Evolutionary conservation across 2,329 filamentous ascomycete genomes (phyloP).

Genomic region (Leptographium flavum): DNA sequence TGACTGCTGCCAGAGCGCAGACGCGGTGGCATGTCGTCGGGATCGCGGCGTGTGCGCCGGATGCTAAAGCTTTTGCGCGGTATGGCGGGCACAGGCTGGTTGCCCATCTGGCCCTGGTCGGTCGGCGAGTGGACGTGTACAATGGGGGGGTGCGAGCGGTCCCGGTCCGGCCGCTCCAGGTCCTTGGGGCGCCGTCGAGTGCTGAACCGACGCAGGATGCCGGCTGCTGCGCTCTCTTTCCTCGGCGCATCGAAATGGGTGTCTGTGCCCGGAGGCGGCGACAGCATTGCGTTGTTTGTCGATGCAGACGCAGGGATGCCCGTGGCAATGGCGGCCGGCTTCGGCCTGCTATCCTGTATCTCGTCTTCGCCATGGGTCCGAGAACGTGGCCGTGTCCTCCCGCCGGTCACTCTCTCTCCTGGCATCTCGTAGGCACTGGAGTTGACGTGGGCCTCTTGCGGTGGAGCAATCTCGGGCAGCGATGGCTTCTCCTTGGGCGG

Average conservation of each 20-base stretch:
- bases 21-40: slow-evolving; percentile 33
- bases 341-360: slow-evolving; percentile 50
- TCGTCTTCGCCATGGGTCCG: slow-evolving; percentile 94
- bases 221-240: slow-evolving; percentile 78
- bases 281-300: slow-evolving; percentile 30
- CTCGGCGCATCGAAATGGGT: slow-evolving; percentile 48
- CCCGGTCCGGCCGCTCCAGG: slow-evolving; percentile 45
- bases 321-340: slow-evolving; percentile 18
- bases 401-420: slow-evolving; percentile 75
- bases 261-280: slow-evolving; percentile 30
- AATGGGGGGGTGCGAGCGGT: slow-evolving; percentile 54
- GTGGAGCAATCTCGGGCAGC: slow-evolving; percentile 63
- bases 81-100: slow-evolving; percentile 28
- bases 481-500: slow-evolving; percentile 26
- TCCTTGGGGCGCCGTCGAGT: slow-evolving; percentile 61
- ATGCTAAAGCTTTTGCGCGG: slow-evolving; percentile 86
- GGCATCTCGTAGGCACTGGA: slow-evolving; percentile 72
- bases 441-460: slow-evolving; percentile 83
- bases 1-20: slow-evolving; percentile 46
- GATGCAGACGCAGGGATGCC: not conserved
- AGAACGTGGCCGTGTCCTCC: slow-evolving; percentile 68
- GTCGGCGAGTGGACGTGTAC: slow-evolving; percentile 68
- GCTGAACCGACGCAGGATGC: slow-evolving; percentile 78
- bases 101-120: slow-evolving; percentile 24
- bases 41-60: slow-evolving; percentile 39